A percentile compares a stretch with the other conserved stretches of the same genome.
Evolutionary conservation across 345 rosid genomes (phyloP).

Genomic region (Linum tenue): DNA sequence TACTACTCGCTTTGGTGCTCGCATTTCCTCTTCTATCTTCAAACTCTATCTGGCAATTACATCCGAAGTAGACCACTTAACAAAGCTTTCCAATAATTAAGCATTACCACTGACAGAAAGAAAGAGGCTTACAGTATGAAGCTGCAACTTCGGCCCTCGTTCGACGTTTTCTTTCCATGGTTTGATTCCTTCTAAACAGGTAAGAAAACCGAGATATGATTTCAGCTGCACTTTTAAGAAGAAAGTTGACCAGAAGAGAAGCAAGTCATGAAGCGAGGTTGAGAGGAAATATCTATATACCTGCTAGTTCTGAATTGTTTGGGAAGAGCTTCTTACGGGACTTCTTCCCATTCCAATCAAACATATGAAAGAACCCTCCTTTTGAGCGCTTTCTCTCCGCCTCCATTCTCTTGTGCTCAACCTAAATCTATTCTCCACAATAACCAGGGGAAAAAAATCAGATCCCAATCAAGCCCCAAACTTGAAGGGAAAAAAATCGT

Average conservation of each 20-base stretch:
- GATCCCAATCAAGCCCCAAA: neutral
- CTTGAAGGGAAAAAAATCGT: neutral
- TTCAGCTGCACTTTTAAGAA: neutral
- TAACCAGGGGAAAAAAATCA: neutral
- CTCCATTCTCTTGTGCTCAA: conserved; percentile 49
- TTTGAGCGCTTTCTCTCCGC: conserved; percentile 55
- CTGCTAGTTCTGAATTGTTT: conserved; percentile 32
- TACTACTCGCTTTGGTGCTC: conserved; percentile 32
- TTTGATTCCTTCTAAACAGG: conserved; percentile 28
- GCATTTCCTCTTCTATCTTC: conserved; percentile 35
- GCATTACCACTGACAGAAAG: neutral
- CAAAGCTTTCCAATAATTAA: conserved; percentile 5
- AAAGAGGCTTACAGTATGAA: conserved; percentile 35
- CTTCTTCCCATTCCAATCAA: conserved; percentile 73
- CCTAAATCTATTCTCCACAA: conserved; percentile 13
- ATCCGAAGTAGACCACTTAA: conserved; percentile 13
- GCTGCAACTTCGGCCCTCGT: conserved; percentile 19
- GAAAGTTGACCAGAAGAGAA: neutral
- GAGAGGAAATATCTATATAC: conserved; percentile 21
- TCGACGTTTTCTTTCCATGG: conserved; percentile 37
- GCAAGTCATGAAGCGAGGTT: neutral
- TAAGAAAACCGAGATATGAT: neutral
- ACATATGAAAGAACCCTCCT: conserved; percentile 60
- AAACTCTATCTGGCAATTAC: conserved; percentile 32
- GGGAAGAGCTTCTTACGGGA: conserved; percentile 68